Conservation (phyloP, 257 asterid species). For the Nicotiana knightiana region DNA sequence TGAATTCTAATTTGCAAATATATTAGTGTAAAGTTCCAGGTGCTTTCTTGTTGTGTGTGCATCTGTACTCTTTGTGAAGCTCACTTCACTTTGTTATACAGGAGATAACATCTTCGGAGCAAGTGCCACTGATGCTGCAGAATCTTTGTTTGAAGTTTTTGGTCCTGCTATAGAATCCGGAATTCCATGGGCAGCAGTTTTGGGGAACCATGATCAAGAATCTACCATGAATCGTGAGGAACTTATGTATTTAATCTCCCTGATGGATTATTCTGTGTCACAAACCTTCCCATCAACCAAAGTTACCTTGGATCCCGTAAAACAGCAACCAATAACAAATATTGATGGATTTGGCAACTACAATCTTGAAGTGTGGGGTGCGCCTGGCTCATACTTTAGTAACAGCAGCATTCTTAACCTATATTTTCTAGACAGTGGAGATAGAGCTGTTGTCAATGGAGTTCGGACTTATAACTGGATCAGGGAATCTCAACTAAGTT, state of each 20-base stretch:
- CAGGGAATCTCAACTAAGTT: constrained; percentile 80
- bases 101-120: constrained; percentile 92
- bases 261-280: constrained; percentile 87
- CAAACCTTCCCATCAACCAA: constrained; percentile 61
- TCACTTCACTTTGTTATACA: constrained; percentile 21
- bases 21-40: not conserved
- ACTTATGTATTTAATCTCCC: constrained; percentile 81
- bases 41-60: not conserved
- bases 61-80: constrained; percentile 3
- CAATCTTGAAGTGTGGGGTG: constrained; percentile 66
- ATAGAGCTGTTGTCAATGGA: constrained; percentile 67
- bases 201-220: constrained; percentile 97
- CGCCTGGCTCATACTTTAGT: constrained; percentile 60
- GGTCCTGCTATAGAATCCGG: constrained; percentile 59
- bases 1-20: not conserved
- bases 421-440: constrained; percentile 91
- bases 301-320: constrained; percentile 19
- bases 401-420: constrained; percentile 70
- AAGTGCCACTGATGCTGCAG: constrained; percentile 88
- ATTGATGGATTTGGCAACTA: constrained; percentile 90
- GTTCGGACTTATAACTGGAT: constrained; percentile 83
- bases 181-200: constrained; percentile 90
- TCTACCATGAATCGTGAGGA: constrained; percentile 92
- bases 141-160: constrained; percentile 71
- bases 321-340: constrained; percentile 18